A percentile compares a stretch with the other conserved stretches of the same genome.
These are phyloP conservation scores for Rhodosporidiobolus sp. DNA, from an alignment of 768 basidiomycete genomes.

Conservation along the genomic window DNA sequence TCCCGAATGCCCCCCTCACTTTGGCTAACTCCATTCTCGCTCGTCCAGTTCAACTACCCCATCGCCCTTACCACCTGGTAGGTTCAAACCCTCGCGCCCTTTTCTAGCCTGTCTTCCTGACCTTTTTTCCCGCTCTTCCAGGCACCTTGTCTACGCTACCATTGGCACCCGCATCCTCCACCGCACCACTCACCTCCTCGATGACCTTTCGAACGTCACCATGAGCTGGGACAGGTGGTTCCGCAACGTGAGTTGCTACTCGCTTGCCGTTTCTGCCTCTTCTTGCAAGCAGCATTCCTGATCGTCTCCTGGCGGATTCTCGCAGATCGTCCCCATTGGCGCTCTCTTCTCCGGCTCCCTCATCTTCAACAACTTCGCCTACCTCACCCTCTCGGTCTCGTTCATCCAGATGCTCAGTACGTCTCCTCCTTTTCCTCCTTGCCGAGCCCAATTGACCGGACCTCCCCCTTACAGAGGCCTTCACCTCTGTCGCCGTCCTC, in stretches of 20 bases:
- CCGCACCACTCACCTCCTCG: slow-evolving; percentile 74
- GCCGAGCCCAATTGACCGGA: too few relatives aligned
- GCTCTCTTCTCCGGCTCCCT: slow-evolving; percentile 88
- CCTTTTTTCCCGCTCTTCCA: not conserved
- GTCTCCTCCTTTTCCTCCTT: too few relatives aligned
- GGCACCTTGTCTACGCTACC: slow-evolving; percentile 50
- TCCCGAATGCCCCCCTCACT: not conserved
- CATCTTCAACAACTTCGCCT: slow-evolving; percentile 86
- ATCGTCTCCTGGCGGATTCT: slow-evolving; percentile 53
- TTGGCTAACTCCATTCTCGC: slow-evolving; percentile 50
- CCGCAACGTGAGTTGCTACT: slow-evolving; percentile 16
- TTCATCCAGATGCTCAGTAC: slow-evolving; percentile 90
- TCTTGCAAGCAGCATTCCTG: not conserved
- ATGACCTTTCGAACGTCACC: slow-evolving; percentile 66
- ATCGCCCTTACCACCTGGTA: slow-evolving; percentile 92
- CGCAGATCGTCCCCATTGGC: slow-evolving; percentile 87
- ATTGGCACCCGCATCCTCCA: slow-evolving; percentile 82
- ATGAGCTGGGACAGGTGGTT: slow-evolving; percentile 65
- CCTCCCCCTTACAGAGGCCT: too few relatives aligned
- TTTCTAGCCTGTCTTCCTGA: not conserved
- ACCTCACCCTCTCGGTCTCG: slow-evolving; percentile 82
- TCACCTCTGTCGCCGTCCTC: slow-evolving; percentile 37
- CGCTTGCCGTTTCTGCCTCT: not conserved
- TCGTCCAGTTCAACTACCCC: slow-evolving; percentile 74
- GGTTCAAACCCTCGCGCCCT: slow-evolving; percentile 50